phyloP scores from a whole-genome alignment of 2,329 filamentous ascomycete genomes.

The Drechslera avenae region DNA sequence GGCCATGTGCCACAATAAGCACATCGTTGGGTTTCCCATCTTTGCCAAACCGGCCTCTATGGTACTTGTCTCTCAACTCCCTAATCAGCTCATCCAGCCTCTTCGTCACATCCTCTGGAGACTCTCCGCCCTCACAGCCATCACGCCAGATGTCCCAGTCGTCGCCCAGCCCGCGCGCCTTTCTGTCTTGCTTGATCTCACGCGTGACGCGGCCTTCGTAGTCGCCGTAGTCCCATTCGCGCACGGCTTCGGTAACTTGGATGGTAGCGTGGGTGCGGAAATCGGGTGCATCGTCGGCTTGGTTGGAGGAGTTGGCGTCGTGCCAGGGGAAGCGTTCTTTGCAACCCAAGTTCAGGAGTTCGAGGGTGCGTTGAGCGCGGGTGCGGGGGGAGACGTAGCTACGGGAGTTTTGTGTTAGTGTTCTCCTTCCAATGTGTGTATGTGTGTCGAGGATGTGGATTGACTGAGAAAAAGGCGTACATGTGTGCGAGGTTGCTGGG shows the following conservation, averaged over 20 bases:
- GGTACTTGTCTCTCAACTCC: slow-evolving; percentile 66
- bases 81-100: slow-evolving; percentile 77
- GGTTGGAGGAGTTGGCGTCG: neutral
- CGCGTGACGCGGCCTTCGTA: slow-evolving; percentile 63
- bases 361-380: slow-evolving; percentile 86
- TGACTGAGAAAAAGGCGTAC: no score
- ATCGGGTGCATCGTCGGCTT: slow-evolving; percentile 11
- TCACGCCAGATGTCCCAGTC: slow-evolving; percentile 87
- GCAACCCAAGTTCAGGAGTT: slow-evolving; percentile 78
- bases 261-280: slow-evolving; percentile 52
- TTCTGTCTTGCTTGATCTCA: slow-evolving; percentile 57
- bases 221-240: slow-evolving; percentile 67
- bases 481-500: slow-evolving; percentile 82
- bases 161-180: slow-evolving; percentile 58
- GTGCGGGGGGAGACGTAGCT: slow-evolving; percentile 84
- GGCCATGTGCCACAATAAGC: slow-evolving; percentile 84
- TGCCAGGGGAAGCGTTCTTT: slow-evolving; percentile 74
- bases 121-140: slow-evolving; percentile 83
- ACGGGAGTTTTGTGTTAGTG: neutral
- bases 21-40: slow-evolving; percentile 68
- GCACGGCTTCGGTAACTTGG: slow-evolving; percentile 57
- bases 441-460: no score
- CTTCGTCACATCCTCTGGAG: slow-evolving; percentile 70
- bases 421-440: neutral
- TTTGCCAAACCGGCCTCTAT: slow-evolving; percentile 58